phyloP scores from a whole-genome alignment of 305 asterid species.

The Striga hermonthica region DNA sequence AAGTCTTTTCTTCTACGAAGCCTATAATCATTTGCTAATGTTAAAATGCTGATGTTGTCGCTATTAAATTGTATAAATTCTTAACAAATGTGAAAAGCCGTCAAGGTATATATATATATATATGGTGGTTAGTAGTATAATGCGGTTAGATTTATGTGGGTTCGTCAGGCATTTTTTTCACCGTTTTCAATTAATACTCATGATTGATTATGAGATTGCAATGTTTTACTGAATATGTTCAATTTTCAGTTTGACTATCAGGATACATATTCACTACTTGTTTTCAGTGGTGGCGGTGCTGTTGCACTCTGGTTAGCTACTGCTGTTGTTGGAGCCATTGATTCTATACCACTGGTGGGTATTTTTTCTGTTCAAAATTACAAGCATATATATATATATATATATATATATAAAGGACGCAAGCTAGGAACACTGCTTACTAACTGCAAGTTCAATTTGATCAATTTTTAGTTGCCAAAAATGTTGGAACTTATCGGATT shows the following conservation, averaged over 20 bases:
- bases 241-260: slow-evolving; percentile 54
- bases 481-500: slow-evolving; percentile 67
- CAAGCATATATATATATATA: background rate
- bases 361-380: background rate
- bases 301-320: slow-evolving; percentile 58
- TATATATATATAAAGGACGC: background rate
- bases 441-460: background rate
- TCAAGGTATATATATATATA: too few species aligned
- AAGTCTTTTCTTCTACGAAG: too few species aligned
- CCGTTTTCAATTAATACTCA: too few species aligned
- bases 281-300: slow-evolving; percentile 54
- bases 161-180: too few species aligned
- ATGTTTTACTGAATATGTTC: background rate
- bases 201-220: too few species aligned
- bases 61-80: too few species aligned
- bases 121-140: too few species aligned
- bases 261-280: slow-evolving; percentile 48
- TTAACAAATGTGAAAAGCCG: too few species aligned
- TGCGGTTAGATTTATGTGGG: too few species aligned
- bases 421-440: background rate
- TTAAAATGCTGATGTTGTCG: too few species aligned
- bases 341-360: slow-evolving; percentile 80
- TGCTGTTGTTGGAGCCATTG: slow-evolving; percentile 65
- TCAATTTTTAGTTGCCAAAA: slow-evolving; percentile 52
- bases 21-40: too few species aligned